Percentiles rank a stretch among this genome's conserved stretches.
Evolutionary conservation across 257 asterid genomes (phyloP).

Genomic region (Perilla frutescens): DNA sequence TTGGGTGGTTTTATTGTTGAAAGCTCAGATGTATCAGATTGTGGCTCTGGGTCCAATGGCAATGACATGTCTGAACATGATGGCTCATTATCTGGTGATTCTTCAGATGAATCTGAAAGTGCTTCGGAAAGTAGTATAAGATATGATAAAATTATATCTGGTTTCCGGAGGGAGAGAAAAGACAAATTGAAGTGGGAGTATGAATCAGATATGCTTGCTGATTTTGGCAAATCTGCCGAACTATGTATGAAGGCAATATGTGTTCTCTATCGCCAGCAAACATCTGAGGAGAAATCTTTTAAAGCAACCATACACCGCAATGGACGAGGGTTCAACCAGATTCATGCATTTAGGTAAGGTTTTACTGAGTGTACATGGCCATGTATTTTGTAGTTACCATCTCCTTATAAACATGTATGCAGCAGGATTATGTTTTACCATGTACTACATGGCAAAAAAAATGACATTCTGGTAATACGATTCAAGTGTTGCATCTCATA

Average conservation of each 20-base stretch:
- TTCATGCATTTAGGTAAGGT: conserved; percentile 55
- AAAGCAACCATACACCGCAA: conserved; percentile 52
- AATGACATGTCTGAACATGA: conserved; percentile 32
- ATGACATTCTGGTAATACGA: too few species aligned
- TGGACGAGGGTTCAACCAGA: conserved; percentile 64
- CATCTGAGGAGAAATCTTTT: conserved; percentile 49
- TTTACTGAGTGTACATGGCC: not conserved
- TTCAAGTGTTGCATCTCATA: too few species aligned
- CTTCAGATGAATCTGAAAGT: conserved; percentile 37
- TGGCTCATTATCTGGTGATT: conserved; percentile 31
- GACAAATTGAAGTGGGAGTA: conserved; percentile 56
- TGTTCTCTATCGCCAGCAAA: conserved; percentile 71
- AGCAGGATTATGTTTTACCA: not conserved
- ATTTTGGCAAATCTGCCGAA: conserved; percentile 55
- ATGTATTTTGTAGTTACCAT: not conserved
- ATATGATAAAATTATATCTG: conserved; percentile 54
- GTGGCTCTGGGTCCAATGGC: conserved; percentile 34
- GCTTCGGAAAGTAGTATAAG: conserved; percentile 41
- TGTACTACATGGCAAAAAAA: too few species aligned
- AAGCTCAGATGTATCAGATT: conserved; percentile 45
- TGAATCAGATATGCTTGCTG: conserved; percentile 77
- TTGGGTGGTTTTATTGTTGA: conserved; percentile 57
- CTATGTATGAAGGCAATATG: conserved; percentile 80
- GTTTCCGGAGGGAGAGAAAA: conserved; percentile 56
- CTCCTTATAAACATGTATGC: not conserved